Conservation (phyloP, 495 filamentous ascomycete genomes). For the Thermothielavioides terrestris region DNA sequence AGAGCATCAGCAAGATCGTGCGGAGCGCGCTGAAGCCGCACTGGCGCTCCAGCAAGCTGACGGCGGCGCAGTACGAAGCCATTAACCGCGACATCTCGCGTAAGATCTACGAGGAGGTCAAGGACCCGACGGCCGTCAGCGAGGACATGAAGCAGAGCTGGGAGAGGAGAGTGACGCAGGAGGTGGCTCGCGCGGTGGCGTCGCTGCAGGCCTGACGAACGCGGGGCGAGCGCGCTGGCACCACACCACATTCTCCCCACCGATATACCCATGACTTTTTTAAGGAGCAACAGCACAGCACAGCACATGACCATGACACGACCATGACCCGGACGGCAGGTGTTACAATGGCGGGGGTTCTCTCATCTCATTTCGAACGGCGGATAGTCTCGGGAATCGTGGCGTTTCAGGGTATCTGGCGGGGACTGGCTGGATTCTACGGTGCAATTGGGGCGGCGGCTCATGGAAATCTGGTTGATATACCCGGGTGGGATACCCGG, state of each 20-base stretch:
- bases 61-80: constrained; percentile 74
- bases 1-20: constrained; percentile 75
- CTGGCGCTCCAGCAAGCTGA: constrained; percentile 59
- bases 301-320: background rate
- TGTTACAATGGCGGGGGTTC: background rate
- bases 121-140: constrained; percentile 45
- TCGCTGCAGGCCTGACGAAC: constrained; percentile 31
- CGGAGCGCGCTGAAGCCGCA: constrained; percentile 65
- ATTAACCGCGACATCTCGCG: constrained; percentile 80
- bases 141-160: constrained; percentile 51
- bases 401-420: background rate
- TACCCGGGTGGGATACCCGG: background rate
- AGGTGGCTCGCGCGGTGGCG: constrained; percentile 61
- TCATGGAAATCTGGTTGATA: background rate
- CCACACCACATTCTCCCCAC: too few relatives aligned
- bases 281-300: background rate
- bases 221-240: background rate
- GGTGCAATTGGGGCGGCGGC: background rate
- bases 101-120: constrained; percentile 74
- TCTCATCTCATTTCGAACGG: background rate
- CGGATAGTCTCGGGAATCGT: too few relatives aligned
- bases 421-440: background rate
- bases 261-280: too few relatives aligned
- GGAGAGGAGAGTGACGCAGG: constrained; percentile 60
- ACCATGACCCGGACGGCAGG: background rate